These are phyloP conservation scores for Beauveria bassiana DNA, from an alignment of 2,329 filamentous ascomycete species.

Conservation along the genomic window DNA sequence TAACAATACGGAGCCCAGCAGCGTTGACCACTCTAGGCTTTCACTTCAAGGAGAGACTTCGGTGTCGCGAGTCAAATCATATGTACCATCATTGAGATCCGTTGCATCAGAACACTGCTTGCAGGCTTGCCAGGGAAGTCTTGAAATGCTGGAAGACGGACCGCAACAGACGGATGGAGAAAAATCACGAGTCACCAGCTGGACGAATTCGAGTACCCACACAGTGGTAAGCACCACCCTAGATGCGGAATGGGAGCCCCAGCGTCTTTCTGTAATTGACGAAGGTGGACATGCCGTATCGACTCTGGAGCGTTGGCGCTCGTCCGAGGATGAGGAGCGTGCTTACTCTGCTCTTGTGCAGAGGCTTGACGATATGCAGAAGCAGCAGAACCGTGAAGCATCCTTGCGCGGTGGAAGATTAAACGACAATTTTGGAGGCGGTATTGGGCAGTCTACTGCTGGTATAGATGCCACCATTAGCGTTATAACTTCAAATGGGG, in stretches of 20 bases:
- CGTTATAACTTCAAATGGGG: neutral
- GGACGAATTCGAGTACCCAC: conserved; percentile 56
- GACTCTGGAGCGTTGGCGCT: conserved; percentile 10
- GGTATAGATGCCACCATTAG: neutral
- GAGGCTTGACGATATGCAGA: conserved; percentile 35
- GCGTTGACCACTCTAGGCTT: conserved; percentile 25
- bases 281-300: conserved; percentile 39
- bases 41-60: conserved; percentile 33
- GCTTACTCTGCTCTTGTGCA: conserved; percentile 60
- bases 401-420: neutral
- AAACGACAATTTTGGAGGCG: neutral
- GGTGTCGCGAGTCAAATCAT: conserved; percentile 40
- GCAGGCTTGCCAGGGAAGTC: conserved; percentile 46
- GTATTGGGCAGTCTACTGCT: neutral
- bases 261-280: conserved; percentile 57
- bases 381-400: conserved; percentile 7
- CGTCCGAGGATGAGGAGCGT: conserved; percentile 45
- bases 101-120: conserved; percentile 38
- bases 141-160: conserved; percentile 40
- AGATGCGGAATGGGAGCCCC: conserved; percentile 38
- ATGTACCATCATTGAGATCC: conserved; percentile 42
- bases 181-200: conserved; percentile 63
- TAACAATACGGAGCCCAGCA: conserved; percentile 21
- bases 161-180: conserved; percentile 36
- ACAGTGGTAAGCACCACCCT: conserved; percentile 39